Evolutionary conservation across 1,284 basidiomycete genomes (phyloP), one percentile per base, ranked within the genome.

Genomic region (Puccinia coronata): DNA sequence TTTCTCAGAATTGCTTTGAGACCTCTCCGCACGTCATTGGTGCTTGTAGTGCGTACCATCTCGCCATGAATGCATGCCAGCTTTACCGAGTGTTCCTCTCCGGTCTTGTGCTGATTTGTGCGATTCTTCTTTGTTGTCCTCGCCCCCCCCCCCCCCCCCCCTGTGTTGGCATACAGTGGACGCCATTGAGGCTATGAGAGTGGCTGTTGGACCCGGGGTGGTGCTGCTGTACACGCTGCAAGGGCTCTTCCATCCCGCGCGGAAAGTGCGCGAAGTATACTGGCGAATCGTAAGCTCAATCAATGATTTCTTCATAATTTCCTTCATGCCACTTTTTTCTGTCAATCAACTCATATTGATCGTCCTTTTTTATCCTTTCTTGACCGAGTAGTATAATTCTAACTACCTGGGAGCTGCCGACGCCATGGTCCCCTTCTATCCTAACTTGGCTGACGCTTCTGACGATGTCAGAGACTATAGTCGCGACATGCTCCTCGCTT

Each of bases 1-100:
- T 69, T 74, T 43, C 36, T 65, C 25, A 61, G n/a, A 47, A 75
- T 71, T 59, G 43, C 53, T 36, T 49, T 20, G 63, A 63, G 49
- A 75, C 96, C 0, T 94, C 92, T 43, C 97, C 97, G 1, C 97
- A 99, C 88, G 96, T 99, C 82, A 98, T 99, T 83, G 95, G 95
- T 49, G 94, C 94, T 4, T 81, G 79, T 61, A 81, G 79, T 81
- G 57, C 25, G 79, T 73, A 39, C 31, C 51, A 25, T 47, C 18
- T 49, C 39, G 23, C 31, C n/a, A n/a, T 14, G 8, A 36, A 83
- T 69, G 51, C 59, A 16, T 53, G 28, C 25, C 23, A 63, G 11
- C 43, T 20, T 43, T 41, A 78, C 6, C 34, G 18, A 55, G 23
- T 14, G 31, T 71, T 77, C 69, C n/a, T n/a, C 23, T 57, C 39